Evolutionary conservation across 208 protist genomes (phyloP).

Genomic region (Trypanosoma caninum): DNA sequence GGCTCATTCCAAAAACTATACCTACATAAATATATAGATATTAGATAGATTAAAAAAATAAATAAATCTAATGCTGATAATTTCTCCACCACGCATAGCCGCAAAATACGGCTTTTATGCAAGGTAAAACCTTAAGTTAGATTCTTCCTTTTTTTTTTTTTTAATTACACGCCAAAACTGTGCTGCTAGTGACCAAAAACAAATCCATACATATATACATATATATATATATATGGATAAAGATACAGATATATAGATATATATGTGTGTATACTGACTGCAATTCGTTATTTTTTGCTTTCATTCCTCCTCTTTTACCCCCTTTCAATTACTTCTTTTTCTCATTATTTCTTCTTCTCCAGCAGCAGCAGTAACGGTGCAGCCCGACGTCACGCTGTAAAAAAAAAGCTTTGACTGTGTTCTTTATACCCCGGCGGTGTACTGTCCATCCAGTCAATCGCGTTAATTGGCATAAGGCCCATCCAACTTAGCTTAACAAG

Average conservation of each 20-base stretch:
- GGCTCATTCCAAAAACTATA: too few species aligned
- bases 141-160: too few species aligned
- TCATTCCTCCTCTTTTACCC: neutral
- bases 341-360: neutral
- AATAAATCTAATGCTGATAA: too few species aligned
- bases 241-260: neutral
- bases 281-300: neutral
- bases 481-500: conserved; percentile 85
- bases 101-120: too few species aligned
- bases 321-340: neutral
- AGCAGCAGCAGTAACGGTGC: neutral
- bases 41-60: too few species aligned
- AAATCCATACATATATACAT: neutral
- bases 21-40: too few species aligned
- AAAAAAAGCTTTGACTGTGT: conserved; percentile 37
- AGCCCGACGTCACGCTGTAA: conserved; percentile 14
- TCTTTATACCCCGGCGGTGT: conserved; percentile 62
- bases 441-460: conserved; percentile 79
- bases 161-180: too few species aligned
- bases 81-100: too few species aligned
- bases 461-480: conserved; percentile 73
- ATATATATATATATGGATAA: neutral
- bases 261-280: neutral
- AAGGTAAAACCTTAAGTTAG: too few species aligned
- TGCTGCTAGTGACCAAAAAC: too few species aligned